phyloP scores from a whole-genome alignment of 129 eudicot species.

The Kitagawia praeruptora region DNA sequence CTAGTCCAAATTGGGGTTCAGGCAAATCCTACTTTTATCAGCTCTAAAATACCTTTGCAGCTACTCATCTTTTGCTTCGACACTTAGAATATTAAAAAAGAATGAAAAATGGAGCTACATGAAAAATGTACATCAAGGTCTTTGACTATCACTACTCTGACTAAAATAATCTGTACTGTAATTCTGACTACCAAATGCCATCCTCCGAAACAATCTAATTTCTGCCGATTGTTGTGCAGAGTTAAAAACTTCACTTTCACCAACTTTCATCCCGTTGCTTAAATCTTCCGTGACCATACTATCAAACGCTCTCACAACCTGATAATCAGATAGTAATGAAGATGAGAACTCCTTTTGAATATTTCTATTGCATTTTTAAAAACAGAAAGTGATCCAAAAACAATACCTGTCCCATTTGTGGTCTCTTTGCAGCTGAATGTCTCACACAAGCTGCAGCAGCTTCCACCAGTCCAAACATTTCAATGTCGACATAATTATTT shows the following conservation, averaged over 20 bases:
- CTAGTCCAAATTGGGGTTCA: not conserved
- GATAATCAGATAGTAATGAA: conserved; percentile 10
- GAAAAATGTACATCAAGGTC: conserved; percentile 17
- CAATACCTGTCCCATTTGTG: conserved; percentile 82
- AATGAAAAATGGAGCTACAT: conserved; percentile 13
- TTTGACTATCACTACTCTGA: conserved; percentile 28
- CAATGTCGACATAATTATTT: conserved; percentile 38
- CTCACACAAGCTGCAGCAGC: conserved; percentile 95
- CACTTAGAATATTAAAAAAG: not conserved
- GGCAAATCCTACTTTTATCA: not conserved
- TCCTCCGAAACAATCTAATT: conserved; percentile 59
- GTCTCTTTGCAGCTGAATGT: conserved; percentile 70
- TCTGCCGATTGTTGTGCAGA: conserved; percentile 70
- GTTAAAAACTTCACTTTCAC: conserved; percentile 62
- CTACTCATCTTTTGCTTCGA: conserved; percentile 6
- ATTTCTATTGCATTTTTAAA: not conserved
- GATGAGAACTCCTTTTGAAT: not conserved
- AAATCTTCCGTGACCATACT: conserved; percentile 42
- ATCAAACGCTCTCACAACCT: conserved; percentile 81
- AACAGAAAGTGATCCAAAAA: not conserved
- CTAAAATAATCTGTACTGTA: conserved; percentile 60
- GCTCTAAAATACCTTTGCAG: not conserved
- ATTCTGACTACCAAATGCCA: conserved; percentile 83
- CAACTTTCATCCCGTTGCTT: conserved; percentile 80
- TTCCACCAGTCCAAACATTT: conserved; percentile 73